Conservation (phyloP, 2,329 filamentous ascomycete species). For the Talaromyces sp. region DNA sequence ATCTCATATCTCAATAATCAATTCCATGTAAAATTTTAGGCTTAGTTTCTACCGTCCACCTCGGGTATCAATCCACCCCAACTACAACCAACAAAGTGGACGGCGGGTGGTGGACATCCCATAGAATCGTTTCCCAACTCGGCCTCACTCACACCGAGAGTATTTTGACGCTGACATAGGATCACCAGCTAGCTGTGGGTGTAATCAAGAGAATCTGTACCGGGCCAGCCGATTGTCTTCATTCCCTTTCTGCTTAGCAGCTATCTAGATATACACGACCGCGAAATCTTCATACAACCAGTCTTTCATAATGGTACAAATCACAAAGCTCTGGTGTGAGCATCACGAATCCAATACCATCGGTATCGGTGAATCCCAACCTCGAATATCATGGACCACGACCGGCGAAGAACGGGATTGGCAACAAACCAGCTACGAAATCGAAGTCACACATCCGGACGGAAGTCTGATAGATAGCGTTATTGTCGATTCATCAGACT, state of each 20-base stretch:
- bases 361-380: background rate
- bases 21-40: background rate
- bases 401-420: conserved; percentile 21
- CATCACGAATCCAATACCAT: background rate
- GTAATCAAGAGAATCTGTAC: background rate
- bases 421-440: conserved; percentile 31
- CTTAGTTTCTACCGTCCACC: background rate
- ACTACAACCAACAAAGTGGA: background rate
- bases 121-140: background rate
- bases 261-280: background rate
- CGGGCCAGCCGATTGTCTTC: background rate
- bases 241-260: background rate
- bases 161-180: background rate
- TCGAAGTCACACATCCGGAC: conserved; percentile 28
- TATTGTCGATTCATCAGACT: conserved; percentile 23
- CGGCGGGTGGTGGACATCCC: background rate
- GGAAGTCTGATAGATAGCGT: conserved; percentile 19
- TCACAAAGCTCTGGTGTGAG: background rate
- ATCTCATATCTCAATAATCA: background rate
- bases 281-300: background rate
- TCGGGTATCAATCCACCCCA: background rate
- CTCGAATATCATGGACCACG: background rate
- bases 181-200: background rate
- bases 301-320: background rate
- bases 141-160: background rate